Evolutionary conservation across 495 filamentous ascomycete genomes (phyloP), one percentile per base, ranked within the genome.

Genomic region (Xylaria grammica): DNA sequence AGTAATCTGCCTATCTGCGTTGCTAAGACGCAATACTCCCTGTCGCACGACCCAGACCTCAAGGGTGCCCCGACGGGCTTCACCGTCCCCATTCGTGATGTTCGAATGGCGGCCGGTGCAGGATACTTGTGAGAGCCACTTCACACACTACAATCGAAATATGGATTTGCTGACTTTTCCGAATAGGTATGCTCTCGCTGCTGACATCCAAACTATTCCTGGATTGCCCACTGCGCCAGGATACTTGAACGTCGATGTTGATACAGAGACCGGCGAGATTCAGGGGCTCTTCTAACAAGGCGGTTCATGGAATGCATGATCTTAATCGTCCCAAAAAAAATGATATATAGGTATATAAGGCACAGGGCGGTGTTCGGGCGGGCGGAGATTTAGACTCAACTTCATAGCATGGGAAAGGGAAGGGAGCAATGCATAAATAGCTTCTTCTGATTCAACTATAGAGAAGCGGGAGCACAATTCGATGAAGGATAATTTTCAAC

Each of bases 61-160:
- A 99, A 99, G 82, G 95, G 95, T 52, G 95, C 95, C n/a, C 95
- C 95, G 15, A 91, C 90, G 8, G 95, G 94, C 24, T 99, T 99
- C 75, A 96, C 91, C 6, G 91, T 99, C 22, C 95, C 95, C 10
- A 97, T 99, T 66, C 81, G 94, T 64, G 95, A 99, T 74, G 94
- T 99, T 51, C 81, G 94, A 52, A 85, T 99, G 85, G 95, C 95
- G 9, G 92, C 94, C 58, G 95, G 95, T 65, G 95, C 90, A 66
- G 95, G 95, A 69, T 95, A 96, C 75, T 80, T 97, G 85, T 92
- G 77, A 88, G 89, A 56, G 17, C 42, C 13, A 15, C 17, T 36
- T 49, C 17, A 3, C 17, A 8, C 19, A 0, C 0, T 53, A 20
- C 27, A 11, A 8, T 22, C 0, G 17, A 54, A 20, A 6, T 27